A percentile compares a stretch with the other conserved stretches of the same genome.
Evolutionary conservation across 139 green algal genomes (phyloP).

Genomic region (Auxenochlorella pyrenoidosa): DNA sequence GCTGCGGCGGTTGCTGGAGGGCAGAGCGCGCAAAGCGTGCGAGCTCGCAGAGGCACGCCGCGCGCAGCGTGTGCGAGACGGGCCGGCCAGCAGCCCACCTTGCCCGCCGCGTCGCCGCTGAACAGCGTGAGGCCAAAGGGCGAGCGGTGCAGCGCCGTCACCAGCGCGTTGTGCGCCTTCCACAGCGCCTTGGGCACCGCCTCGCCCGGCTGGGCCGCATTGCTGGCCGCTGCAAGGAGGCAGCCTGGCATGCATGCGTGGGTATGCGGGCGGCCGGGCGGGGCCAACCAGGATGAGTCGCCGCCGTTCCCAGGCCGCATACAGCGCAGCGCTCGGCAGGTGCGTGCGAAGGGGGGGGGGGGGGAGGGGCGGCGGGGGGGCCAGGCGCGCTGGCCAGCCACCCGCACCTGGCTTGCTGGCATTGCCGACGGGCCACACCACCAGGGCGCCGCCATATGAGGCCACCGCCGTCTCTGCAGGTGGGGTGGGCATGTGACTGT

Average conservation of each 20-base stretch:
- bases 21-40: not conserved
- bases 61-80: too few relatives aligned
- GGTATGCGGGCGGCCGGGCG: too few relatives aligned
- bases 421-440: conserved; percentile 45
- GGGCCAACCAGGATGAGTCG: too few relatives aligned
- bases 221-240: conserved; percentile 9
- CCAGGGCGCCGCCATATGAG: conserved; percentile 51
- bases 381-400: not conserved
- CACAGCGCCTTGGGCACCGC: conserved; percentile 48
- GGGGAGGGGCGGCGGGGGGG: too few relatives aligned
- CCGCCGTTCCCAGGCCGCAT: too few relatives aligned
- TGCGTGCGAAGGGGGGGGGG: too few relatives aligned
- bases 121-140: conserved; percentile 50
- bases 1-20: too few relatives aligned
- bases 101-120: conserved; percentile 62
- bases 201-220: not conserved
- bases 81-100: not conserved
- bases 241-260: too few relatives aligned
- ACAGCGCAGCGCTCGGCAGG: not conserved
- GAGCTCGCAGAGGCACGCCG: not conserved
- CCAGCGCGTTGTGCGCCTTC: conserved; percentile 53
- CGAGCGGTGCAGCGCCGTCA: conserved; percentile 61
- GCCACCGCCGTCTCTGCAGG: conserved; percentile 19
- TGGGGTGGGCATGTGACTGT: too few relatives aligned
- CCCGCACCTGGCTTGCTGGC: conserved; percentile 12